phyloP scores from a whole-genome alignment of 345 rosid species.

The Eucalyptus cloeziana region DNA sequence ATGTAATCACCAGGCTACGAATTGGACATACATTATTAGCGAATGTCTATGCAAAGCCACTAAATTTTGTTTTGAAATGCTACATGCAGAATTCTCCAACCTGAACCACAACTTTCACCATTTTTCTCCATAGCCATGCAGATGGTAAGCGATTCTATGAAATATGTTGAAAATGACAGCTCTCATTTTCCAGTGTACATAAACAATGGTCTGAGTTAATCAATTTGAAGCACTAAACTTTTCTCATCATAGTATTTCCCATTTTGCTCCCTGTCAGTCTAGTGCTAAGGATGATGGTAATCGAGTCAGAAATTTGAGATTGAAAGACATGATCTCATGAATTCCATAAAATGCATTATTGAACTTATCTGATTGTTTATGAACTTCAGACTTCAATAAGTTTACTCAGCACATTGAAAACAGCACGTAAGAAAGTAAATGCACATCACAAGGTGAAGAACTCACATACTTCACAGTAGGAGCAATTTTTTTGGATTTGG shows the following conservation, averaged over 20 bases:
- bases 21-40: background rate
- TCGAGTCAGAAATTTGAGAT: background rate
- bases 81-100: background rate
- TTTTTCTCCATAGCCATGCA: background rate
- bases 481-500: slow-evolving; percentile 58
- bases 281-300: background rate
- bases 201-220: background rate
- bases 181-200: background rate
- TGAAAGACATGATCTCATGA: background rate
- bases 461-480: slow-evolving; percentile 71
- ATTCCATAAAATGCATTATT: background rate
- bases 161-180: too few species aligned
- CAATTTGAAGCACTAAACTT: background rate
- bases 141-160: background rate
- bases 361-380: background rate
- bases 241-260: background rate
- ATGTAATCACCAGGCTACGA: background rate
- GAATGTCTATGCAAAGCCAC: background rate
- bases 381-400: background rate
- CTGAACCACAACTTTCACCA: background rate
- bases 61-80: background rate
- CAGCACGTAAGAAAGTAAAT: background rate
- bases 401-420: background rate
- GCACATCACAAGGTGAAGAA: background rate
- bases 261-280: background rate